These are phyloP conservation scores for Aspergillus persii DNA, from an alignment of 2,329 filamentous ascomycete species.

Conservation along the genomic window DNA sequence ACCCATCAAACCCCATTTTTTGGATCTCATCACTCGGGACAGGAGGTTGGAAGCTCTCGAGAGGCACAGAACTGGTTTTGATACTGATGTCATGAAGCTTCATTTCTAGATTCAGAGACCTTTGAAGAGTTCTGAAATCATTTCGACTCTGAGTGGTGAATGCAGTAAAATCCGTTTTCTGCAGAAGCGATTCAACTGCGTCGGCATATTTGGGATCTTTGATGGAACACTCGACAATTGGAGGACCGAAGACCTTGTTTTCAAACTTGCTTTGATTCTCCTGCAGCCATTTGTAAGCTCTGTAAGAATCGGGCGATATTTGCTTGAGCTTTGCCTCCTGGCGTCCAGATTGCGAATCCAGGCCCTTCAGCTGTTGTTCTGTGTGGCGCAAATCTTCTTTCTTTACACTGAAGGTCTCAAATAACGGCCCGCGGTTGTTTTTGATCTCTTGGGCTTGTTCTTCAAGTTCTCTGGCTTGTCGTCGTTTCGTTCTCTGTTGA, in stretches of 20 bases:
- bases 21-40: slow-evolving; percentile 56
- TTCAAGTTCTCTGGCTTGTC: slow-evolving; percentile 35
- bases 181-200: slow-evolving; percentile 59
- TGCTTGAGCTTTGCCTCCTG: slow-evolving; percentile 64
- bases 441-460: slow-evolving; percentile 44
- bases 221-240: slow-evolving; percentile 75
- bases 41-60: slow-evolving; percentile 57
- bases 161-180: slow-evolving; percentile 52
- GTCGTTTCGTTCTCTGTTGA: slow-evolving; percentile 56
- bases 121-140: slow-evolving; percentile 72
- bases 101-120: slow-evolving; percentile 62
- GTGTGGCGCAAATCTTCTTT: slow-evolving; percentile 40
- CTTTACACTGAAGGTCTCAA: slow-evolving; percentile 36
- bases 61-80: slow-evolving; percentile 57
- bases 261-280: slow-evolving; percentile 67
- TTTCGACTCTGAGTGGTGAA: slow-evolving; percentile 73
- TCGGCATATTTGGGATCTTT: slow-evolving; percentile 67
- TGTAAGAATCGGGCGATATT: slow-evolving; percentile 61
- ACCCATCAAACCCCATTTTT: slow-evolving; percentile 70
- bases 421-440: slow-evolving; percentile 29
- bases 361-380: slow-evolving; percentile 52
- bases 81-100: slow-evolving; percentile 69
- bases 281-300: slow-evolving; percentile 80
- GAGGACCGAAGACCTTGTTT: slow-evolving; percentile 75
- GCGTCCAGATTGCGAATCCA: slow-evolving; percentile 74